Percentiles rank a stretch among this genome's conserved stretches.
phyloP scores from a whole-genome alignment of 257 asterid species.

The Prunella vulgaris region DNA sequence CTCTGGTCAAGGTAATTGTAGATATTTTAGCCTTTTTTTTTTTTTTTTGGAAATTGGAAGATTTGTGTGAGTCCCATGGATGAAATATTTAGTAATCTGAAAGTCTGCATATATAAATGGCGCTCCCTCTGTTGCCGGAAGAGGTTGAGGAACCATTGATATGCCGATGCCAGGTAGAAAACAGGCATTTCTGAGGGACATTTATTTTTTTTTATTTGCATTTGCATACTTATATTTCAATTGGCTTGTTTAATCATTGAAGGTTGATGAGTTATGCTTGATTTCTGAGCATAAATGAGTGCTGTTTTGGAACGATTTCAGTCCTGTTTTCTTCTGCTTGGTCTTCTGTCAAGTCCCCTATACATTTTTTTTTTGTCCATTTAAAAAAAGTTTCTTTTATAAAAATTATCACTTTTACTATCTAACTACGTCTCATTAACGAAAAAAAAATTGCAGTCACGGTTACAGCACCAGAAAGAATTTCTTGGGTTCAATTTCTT shows the following conservation, averaged over 20 bases:
- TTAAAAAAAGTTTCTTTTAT: no score
- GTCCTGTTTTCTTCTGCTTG: no score
- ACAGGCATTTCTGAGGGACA: conserved; percentile 60
- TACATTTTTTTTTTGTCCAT: background rate
- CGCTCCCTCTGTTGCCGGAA: conserved; percentile 42
- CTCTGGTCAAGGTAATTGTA: no score
- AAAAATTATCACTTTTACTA: no score
- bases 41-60: background rate
- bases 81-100: conserved; percentile 61
- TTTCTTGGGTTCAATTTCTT: no score
- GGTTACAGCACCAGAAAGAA: no score
- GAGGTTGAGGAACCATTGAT: conserved; percentile 52
- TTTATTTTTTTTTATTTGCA: background rate
- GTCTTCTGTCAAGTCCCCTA: no score
- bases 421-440: no score
- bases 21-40: background rate
- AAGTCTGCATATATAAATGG: conserved; percentile 33
- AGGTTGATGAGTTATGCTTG: background rate
- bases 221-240: background rate
- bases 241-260: no score
- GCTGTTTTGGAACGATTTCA: no score
- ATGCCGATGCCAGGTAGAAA: conserved; percentile 39
- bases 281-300: background rate
- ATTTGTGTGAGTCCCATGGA: conserved; percentile 31
- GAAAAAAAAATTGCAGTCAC: no score